Evolutionary conservation across 208 protist species (phyloP), one percentile per base, ranked within the genome.

Genomic region (Wallacemonas sp.): DNA sequence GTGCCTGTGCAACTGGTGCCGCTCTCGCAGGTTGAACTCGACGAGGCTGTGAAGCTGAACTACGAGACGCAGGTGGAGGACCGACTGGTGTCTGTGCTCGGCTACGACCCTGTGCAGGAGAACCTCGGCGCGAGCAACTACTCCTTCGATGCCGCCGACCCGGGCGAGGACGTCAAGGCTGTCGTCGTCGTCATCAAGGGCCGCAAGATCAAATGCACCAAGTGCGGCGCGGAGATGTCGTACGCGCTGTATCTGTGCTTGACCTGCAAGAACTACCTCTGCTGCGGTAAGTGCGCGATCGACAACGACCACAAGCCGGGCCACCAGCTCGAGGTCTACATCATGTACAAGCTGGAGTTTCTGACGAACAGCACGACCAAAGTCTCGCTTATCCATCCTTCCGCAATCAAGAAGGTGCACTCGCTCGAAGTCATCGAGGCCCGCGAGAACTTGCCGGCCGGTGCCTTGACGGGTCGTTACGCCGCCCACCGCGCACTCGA

Each of bases 221-320:
- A 83, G 58, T 95, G 89, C 62, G 29, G 58, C 4, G 78, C 73
- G 5, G 79, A 92, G 61, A 67, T 95, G 29, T 39, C 62, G 0
- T 72, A 82, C 26, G 83, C 81, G 26, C 55, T 92, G 12, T 95
- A 88, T 64, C 67, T 67, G 27, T 95, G 89, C 64, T 38, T 61
- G 5, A 56, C 67, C 48, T 95, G 89, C 65, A 36, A 52, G 19
- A 47, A 72, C 56, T 80, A 81, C 46, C 43, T 93, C 1, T 78
- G 84, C 21, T 95, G 89, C 55, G 86, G 84, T 16, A 95, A 95
- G 74, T 95, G 89, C 57, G 47, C 78, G 0, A 56, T 90, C 2
- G 76, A 73, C 55, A 75, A 92, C 58, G 32, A 71, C 24, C 89
- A 95, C 70, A 68, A 64, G 44, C 47, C 54, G 16, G 80, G 68